A percentile compares a stretch with the other conserved stretches of the same genome.
phyloP scores from a whole-genome alignment of 2,329 filamentous ascomycete genomes.

The Cladosporium sp. region DNA sequence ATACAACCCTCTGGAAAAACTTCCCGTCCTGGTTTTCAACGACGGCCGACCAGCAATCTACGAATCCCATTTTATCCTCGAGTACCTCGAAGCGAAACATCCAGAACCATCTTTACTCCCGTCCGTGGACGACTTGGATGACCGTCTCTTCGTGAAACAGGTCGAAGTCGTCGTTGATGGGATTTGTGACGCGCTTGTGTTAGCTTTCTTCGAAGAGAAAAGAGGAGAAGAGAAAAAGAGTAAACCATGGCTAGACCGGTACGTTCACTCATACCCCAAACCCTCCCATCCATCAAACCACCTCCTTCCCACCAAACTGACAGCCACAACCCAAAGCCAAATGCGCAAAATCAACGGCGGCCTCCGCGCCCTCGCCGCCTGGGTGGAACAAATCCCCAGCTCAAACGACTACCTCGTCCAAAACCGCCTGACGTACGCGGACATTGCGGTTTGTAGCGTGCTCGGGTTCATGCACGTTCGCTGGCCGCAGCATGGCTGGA shows the following conservation, averaged over 20 bases:
- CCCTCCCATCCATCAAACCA: background rate
- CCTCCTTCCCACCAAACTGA: slow-evolving; percentile 1
- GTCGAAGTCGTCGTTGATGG: slow-evolving; percentile 34
- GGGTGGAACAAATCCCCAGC: slow-evolving; percentile 25
- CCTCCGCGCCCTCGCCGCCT: slow-evolving; percentile 28
- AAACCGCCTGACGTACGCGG: slow-evolving; percentile 31
- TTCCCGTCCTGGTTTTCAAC: slow-evolving; percentile 34
- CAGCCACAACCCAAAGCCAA: too few relatives aligned
- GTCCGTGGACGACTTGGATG: slow-evolving; percentile 20
- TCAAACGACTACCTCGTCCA: slow-evolving; percentile 28
- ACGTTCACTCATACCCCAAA: background rate
- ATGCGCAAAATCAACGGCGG: slow-evolving; percentile 34
- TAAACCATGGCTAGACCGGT: slow-evolving; percentile 29
- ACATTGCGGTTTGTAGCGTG: slow-evolving; percentile 32
- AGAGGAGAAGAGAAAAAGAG: slow-evolving; percentile 24
- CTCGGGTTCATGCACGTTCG: slow-evolving; percentile 32
- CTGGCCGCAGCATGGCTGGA: slow-evolving; percentile 32
- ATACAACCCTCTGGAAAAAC: slow-evolving; percentile 39
- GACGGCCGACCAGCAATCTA: slow-evolving; percentile 29
- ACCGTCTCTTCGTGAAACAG: slow-evolving; percentile 29
- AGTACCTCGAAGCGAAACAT: slow-evolving; percentile 34
- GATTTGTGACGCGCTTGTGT: slow-evolving; percentile 35
- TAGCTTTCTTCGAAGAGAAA: slow-evolving; percentile 34
- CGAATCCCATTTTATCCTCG: slow-evolving; percentile 36
- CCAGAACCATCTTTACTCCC: slow-evolving; percentile 28